These are phyloP conservation scores for Prunus yedoensis DNA, from an alignment of 331 rosid genomes.

Conservation along the genomic window DNA sequence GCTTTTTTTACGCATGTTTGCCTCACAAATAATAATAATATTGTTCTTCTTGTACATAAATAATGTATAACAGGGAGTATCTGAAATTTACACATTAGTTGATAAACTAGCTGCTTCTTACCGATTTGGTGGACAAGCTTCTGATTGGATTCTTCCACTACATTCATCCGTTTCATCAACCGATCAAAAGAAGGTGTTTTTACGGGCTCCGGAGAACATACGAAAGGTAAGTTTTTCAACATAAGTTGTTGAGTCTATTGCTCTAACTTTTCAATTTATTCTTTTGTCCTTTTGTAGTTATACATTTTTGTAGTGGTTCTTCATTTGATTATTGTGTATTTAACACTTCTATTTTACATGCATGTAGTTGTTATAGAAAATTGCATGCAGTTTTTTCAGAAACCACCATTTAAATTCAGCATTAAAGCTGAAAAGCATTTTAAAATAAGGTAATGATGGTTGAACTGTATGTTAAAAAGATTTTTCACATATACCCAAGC, in stretches of 20 bases:
- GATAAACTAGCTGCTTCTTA: slow-evolving; percentile 79
- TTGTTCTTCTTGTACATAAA: slow-evolving; percentile 1
- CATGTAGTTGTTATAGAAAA: background rate
- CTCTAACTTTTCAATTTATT: slow-evolving; percentile 8
- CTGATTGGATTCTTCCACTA: slow-evolving; percentile 92
- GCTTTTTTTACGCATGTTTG: slow-evolving; percentile 15
- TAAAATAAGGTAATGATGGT: background rate
- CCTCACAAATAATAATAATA: slow-evolving; percentile 1
- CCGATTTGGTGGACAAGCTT: slow-evolving; percentile 85
- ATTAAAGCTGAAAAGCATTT: background rate
- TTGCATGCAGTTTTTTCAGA: background rate
- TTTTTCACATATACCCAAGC: no score
- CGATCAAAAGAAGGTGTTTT: slow-evolving; percentile 83
- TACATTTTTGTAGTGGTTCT: slow-evolving; percentile 6
- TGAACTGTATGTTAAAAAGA: background rate
- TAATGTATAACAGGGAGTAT: slow-evolving; percentile 60
- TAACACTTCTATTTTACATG: background rate
- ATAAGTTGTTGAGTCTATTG: slow-evolving; percentile 20
- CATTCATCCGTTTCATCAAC: slow-evolving; percentile 79
- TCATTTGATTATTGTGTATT: background rate
- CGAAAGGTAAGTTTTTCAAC: slow-evolving; percentile 64
- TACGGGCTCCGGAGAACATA: slow-evolving; percentile 71
- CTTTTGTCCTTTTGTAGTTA: background rate
- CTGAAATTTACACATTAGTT: slow-evolving; percentile 67
- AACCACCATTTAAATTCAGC: background rate